Evolutionary conservation across 495 filamentous ascomycete genomes (phyloP).

Genomic region (Xylaria bambusicola): DNA sequence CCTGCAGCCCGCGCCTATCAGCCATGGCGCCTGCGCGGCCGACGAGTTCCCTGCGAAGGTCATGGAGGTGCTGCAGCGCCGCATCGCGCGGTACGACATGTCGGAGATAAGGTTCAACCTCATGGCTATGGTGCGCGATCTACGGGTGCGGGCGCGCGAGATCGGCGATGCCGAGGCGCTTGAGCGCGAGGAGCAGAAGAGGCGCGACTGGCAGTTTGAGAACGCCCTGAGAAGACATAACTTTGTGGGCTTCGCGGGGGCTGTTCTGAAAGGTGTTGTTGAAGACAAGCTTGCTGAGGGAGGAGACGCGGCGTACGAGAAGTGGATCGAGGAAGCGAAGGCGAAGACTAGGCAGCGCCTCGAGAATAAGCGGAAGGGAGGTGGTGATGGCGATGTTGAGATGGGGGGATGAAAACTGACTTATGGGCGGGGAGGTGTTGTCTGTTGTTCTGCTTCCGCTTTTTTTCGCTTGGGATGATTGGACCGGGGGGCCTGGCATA

Average conservation of each 20-base stretch:
- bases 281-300: constrained; percentile 65
- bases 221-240: constrained; percentile 92
- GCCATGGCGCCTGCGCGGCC: constrained; percentile 71
- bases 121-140: constrained; percentile 85
- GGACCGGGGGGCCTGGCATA: too few relatives aligned
- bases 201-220: constrained; percentile 89
- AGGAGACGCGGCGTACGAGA: constrained; percentile 61
- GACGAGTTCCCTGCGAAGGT: constrained; percentile 78
- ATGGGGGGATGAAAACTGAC: constrained; percentile 38
- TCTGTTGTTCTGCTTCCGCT: not conserved
- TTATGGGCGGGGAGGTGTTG: not conserved
- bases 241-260: constrained; percentile 93
- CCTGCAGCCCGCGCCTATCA: constrained; percentile 87
- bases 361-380: constrained; percentile 49
- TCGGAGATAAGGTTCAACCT: constrained; percentile 94
- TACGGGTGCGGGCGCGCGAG: constrained; percentile 72
- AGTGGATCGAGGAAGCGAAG: constrained; percentile 80
- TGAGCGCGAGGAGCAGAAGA: constrained; percentile 79
- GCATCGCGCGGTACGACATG: constrained; percentile 82
- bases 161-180: constrained; percentile 80
- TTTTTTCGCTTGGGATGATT: too few relatives aligned
- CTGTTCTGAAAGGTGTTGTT: constrained; percentile 85
- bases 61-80: constrained; percentile 79
- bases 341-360: constrained; percentile 67
- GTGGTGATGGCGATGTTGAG: constrained; percentile 44